Evolutionary conservation across 2,329 filamentous ascomycete species (phyloP), one percentile per base, ranked within the genome.

Genomic region (Pseudomassariella vexata): DNA sequence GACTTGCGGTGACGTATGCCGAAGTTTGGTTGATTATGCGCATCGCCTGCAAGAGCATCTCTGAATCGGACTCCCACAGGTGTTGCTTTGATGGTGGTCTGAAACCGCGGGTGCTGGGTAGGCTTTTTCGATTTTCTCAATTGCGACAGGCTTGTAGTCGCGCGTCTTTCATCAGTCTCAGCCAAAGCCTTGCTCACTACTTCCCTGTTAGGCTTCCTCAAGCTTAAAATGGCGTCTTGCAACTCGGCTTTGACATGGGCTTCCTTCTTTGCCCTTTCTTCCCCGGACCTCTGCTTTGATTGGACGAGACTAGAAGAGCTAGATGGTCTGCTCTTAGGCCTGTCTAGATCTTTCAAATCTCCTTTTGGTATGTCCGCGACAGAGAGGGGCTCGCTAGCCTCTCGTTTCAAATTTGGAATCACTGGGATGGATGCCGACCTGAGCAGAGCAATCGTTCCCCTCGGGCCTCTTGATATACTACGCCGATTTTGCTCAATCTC

Each of bases 181-280:
- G 73, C 76, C 35, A 84, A 66, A 22, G 76, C 71, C 46, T 78
- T 79, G 19, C 78, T 77, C 9, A 80, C 82, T 24, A 83, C 66
- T 15, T 76, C 71, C 27, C 85, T 74, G 47, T 90, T 88, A 1
- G 85, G 85, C 55, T 80, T 86, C 52, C 83, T 80, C 24, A 90
- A 55, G 8, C 79, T 73, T 5, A 73, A 74, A 30, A 92, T 89
- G 7, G 85, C 85, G 37, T 85, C 75, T 43, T 77, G 75, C 20
- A 90, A 58, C 48, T 88, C 80, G 18, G 79, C 75, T 28, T 86
- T 77, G 2, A 86, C 69, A 15, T 73, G 59, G 3, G 78, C 79
- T 49, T 82, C 81, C 53, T 76, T 83, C 46, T 65, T 76, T 19
- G 73, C 66, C 55, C 75, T 85, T 2, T 62, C 53, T 35, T 79